Conservation (phyloP, 2,329 filamentous ascomycete species). For the Ophiostoma novo-ulmi region DNA sequence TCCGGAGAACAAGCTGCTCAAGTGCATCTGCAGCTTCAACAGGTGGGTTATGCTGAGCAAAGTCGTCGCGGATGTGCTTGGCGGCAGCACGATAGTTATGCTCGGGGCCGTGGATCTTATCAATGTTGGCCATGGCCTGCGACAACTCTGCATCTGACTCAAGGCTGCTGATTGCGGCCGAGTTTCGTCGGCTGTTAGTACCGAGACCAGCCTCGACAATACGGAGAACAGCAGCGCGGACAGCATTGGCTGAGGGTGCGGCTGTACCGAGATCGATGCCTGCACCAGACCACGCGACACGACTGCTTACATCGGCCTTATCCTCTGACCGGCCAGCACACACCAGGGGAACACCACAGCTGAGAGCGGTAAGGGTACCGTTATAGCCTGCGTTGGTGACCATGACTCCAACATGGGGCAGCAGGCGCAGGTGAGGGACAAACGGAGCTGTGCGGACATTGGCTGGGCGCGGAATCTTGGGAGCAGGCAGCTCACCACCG, state of each 20-base stretch:
- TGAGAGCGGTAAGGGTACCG: constrained; percentile 26
- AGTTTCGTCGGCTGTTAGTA: not conserved
- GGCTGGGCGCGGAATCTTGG: constrained; percentile 14
- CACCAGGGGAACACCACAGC: constrained; percentile 28
- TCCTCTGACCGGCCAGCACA: constrained; percentile 29
- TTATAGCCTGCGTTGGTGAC: constrained; percentile 30
- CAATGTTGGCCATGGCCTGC: not conserved
- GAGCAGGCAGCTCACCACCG: not conserved
- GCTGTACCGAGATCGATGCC: constrained; percentile 28
- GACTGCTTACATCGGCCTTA: constrained; percentile 27
- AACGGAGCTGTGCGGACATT: constrained; percentile 25
- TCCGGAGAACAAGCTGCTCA: constrained; percentile 22
- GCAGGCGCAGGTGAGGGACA: constrained; percentile 26
- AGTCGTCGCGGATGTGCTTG: constrained; percentile 24
- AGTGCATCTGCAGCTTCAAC: constrained; percentile 23
- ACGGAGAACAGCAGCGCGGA: constrained; percentile 23
- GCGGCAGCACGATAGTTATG: constrained; percentile 23
- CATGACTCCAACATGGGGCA: constrained; percentile 29
- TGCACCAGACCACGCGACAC: constrained; percentile 29
- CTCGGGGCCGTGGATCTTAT: not conserved
- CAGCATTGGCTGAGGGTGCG: constrained; percentile 20
- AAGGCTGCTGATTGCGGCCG: not conserved
- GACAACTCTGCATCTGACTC: not conserved
- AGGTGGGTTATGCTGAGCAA: constrained; percentile 24
- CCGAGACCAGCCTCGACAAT: constrained; percentile 15